These are phyloP conservation scores for Dictyostelium intermedium DNA, from an alignment of 78 protist genomes.

Conservation along the genomic window DNA sequence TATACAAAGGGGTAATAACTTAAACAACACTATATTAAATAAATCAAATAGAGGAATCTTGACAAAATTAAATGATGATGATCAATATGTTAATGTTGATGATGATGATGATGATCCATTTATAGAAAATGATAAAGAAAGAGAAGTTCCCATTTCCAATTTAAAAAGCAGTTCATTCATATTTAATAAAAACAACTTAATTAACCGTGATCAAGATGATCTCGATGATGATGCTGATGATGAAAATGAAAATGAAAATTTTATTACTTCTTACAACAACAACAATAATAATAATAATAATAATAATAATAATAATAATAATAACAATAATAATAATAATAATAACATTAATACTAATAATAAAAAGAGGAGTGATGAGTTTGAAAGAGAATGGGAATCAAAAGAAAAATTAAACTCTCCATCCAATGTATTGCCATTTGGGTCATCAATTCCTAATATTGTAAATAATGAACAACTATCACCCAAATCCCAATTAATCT, in stretches of 20 bases:
- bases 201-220: no score
- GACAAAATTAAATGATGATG: conserved; percentile 34
- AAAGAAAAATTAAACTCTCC: neutral
- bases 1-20: neutral
- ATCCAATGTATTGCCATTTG: neutral
- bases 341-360: no score
- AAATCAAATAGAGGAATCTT: neutral
- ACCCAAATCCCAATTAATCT: neutral
- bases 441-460: neutral
- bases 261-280: no score
- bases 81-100: neutral
- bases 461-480: neutral
- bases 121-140: conserved; percentile 15
- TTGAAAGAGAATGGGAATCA: no score
- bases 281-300: no score
- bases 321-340: no score
- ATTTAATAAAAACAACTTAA: neutral
- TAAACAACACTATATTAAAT: neutral
- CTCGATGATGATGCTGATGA: no score
- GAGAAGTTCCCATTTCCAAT: conserved; percentile 9
- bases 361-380: no score
- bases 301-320: no score
- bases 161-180: neutral
- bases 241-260: no score
- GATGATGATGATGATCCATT: neutral